Evolutionary conservation across 192 early-diverging fungal species (phyloP).

Genomic region (Entophlyctis luteolus): DNA sequence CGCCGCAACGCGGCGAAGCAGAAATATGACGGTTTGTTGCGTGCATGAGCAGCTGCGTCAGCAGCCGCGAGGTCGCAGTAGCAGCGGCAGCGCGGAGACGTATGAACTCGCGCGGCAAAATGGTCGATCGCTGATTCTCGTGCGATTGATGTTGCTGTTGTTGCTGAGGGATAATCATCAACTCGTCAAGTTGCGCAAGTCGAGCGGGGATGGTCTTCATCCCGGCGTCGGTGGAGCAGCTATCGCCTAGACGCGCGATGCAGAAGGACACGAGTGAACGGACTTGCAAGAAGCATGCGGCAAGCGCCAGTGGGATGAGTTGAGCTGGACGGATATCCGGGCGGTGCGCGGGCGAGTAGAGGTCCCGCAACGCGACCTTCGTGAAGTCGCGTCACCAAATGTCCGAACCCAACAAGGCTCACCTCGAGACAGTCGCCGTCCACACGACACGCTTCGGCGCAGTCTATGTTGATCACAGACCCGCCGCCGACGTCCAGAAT

Average conservation of each 20-base stretch:
- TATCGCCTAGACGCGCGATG: constrained; percentile 10
- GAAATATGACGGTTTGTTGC: neutral
- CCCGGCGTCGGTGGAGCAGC: neutral
- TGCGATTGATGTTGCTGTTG: neutral
- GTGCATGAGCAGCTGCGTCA: constrained; percentile 15
- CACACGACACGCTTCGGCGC: neutral
- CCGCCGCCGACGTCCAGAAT: constrained; percentile 1
- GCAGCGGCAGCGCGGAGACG: neutral
- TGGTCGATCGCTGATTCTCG: no score
- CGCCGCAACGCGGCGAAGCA: neutral
- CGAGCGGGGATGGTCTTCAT: constrained; percentile 26
- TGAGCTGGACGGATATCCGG: neutral
- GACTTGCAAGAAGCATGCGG: constrained; percentile 41
- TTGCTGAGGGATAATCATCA: neutral
- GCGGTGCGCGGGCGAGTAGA: neutral
- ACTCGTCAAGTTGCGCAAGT: constrained; percentile 19
- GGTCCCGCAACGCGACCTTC: constrained; percentile 8
- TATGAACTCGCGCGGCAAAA: neutral
- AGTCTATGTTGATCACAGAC: neutral
- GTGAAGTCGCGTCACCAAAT: neutral
- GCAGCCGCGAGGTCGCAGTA: neutral
- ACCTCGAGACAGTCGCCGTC: constrained; percentile 2
- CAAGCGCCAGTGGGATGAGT: constrained; percentile 17
- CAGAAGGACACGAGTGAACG: constrained; percentile 25
- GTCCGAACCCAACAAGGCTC: neutral